Conservation (phyloP, 2,329 filamentous ascomycete genomes). For the Paramyrothecium roridum region DNA sequence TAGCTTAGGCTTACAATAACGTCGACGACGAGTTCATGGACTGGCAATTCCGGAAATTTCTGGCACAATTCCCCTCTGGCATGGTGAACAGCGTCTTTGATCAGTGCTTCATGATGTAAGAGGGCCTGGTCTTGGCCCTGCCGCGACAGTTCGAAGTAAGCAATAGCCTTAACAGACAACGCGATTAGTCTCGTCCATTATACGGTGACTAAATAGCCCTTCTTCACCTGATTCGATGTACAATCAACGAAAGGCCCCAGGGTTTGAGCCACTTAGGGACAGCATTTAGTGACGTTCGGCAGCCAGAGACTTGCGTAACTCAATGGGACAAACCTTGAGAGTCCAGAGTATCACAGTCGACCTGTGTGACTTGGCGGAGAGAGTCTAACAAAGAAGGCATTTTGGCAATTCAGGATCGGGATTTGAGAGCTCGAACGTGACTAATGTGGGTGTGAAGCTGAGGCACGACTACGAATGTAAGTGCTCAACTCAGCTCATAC, state of each 20-base stretch:
- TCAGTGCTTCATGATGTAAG: conserved; percentile 22
- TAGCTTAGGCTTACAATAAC: conserved; percentile 38
- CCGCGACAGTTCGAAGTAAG: conserved; percentile 25
- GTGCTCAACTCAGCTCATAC: no score
- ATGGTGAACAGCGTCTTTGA: conserved; percentile 20
- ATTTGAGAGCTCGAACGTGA: neutral
- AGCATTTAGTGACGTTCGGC: neutral
- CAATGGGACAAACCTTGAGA: conserved; percentile 18
- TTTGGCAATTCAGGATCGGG: neutral
- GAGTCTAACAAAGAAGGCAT: conserved; percentile 23
- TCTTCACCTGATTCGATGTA: conserved; percentile 29
- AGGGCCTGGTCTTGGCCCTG: conserved; percentile 11
- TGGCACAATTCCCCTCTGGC: conserved; percentile 13
- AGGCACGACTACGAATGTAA: no score
- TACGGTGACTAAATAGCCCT: neutral
- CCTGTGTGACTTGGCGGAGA: conserved; percentile 21
- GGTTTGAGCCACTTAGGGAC: conserved; percentile 20
- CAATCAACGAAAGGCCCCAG: conserved; percentile 31
- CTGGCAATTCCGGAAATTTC: conserved; percentile 14
- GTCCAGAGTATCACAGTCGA: conserved; percentile 35
- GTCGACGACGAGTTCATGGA: conserved; percentile 52
- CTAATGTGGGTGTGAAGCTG: neutral
- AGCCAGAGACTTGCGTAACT: neutral
- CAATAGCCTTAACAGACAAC: conserved; percentile 25
- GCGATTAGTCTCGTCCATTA: neutral